Base-by-base conservation (phyloP, 2,329 filamentous ascomycete species). In the Neonectria hederae region DNA sequence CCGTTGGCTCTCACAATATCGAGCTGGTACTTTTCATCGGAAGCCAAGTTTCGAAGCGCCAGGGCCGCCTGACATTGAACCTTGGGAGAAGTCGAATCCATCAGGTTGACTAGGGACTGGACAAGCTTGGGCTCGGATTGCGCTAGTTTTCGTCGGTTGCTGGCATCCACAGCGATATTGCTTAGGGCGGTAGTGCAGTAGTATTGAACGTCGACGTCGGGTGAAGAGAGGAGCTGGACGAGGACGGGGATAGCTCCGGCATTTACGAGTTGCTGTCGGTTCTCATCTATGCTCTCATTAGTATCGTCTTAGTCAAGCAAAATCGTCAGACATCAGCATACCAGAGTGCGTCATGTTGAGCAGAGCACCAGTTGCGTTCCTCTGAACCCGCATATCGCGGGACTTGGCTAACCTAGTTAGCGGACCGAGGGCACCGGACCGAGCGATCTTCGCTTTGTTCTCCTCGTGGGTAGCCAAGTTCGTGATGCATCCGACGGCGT, bases 261-360 rank as follows among this genome's bases (percentile, higher is more conserved):
- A 71, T 97, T 97, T 70, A 99, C 96, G 28, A 99, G 90, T 79
- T 99, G 94, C 80, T 98, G 94, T 72, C 96, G 90, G 79, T 99
- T 99, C 80, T 99, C 96, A 78, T 98, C 96, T 96, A 77, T 21
- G 42, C 28, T 49, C 24, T 40, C 46, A 68, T 81, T 42, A 75
- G 71, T 28, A 60, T 22, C 17, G 21, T 10, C 17, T 9, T 13
- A 26, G 22, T 14, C n/a, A 35, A 11, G 35, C 21, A 28, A 32
- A 13, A 21, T 17, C 17, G 11, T 1, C 8, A 5, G 26, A 24
- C 4, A 8, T 10, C 28, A 35, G 72, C 86, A 65, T 88, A 97
- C 94, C 94, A 69, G 94, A 98, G 83, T 99, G 96, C 74, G 96
- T 99, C 96, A 99, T 99, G 80, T 99, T 99, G 70, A 99, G 86